Percentiles rank a stretch among this genome's conserved stretches.
phyloP scores from a whole-genome alignment of 768 basidiomycete species.

The Suillus plorans region DNA sequence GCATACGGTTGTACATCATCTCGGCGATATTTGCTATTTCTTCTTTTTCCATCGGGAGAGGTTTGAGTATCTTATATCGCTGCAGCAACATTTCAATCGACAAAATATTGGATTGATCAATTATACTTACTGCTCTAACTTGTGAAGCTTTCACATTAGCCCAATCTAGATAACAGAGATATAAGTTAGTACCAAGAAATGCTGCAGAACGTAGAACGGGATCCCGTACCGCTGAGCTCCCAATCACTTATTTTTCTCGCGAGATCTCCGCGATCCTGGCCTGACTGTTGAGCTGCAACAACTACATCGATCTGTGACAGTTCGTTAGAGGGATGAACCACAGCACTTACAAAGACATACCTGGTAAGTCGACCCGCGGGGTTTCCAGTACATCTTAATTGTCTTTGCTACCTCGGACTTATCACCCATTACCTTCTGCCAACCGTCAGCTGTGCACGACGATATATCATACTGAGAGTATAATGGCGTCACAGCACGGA shows the following conservation, averaged over 20 bases:
- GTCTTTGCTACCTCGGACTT: constrained; percentile 31
- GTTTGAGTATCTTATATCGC: constrained; percentile 37
- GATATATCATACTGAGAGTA: constrained; percentile 43
- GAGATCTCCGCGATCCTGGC: constrained; percentile 32
- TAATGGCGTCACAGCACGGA: constrained; percentile 48
- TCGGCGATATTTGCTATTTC: constrained; percentile 35
- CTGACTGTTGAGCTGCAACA: constrained; percentile 23
- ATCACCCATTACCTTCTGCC: constrained; percentile 31
- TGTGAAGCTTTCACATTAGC: constrained; percentile 37
- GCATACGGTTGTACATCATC: constrained; percentile 37
- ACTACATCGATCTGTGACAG: constrained; percentile 36
- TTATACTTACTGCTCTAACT: constrained; percentile 34
- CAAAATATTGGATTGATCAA: neutral
- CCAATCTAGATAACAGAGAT: constrained; percentile 20
- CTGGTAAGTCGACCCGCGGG: constrained; percentile 20
- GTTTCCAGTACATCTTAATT: constrained; percentile 33
- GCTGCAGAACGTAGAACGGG: neutral
- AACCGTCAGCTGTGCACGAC: constrained; percentile 22
- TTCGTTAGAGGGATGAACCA: neutral
- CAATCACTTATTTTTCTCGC: constrained; percentile 37
- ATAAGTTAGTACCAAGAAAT: neutral
- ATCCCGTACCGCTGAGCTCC: constrained; percentile 35
- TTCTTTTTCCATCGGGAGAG: constrained; percentile 32
- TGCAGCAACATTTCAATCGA: constrained; percentile 11
- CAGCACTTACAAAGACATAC: constrained; percentile 9